Evolutionary conservation across 495 filamentous ascomycete genomes (phyloP).

Genomic region (Saxispiralis lemnorum): DNA sequence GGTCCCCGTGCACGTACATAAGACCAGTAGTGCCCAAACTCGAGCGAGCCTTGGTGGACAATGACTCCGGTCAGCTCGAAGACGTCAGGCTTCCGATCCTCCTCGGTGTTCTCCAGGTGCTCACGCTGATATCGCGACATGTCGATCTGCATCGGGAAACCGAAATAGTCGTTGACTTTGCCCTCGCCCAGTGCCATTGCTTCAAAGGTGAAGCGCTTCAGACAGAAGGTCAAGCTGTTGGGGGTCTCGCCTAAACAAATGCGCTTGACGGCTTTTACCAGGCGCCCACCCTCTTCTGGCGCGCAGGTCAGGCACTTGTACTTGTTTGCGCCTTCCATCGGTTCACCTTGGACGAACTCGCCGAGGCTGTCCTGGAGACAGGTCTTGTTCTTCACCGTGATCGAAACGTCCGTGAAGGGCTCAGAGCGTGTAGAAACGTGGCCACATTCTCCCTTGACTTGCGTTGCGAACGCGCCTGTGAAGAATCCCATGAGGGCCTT

Average conservation of each 20-base stretch:
- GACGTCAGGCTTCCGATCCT: slow-evolving; percentile 41
- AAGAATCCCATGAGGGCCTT: slow-evolving; percentile 68
- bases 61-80: slow-evolving; percentile 88
- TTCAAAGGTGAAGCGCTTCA: slow-evolving; percentile 95
- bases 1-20: slow-evolving; percentile 65
- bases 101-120: slow-evolving; percentile 50
- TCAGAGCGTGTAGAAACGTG: slow-evolving; percentile 86
- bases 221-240: slow-evolving; percentile 83
- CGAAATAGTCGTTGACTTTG: slow-evolving; percentile 92
- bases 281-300: slow-evolving; percentile 36
- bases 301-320: slow-evolving; percentile 90
- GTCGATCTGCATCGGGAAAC: slow-evolving; percentile 69
- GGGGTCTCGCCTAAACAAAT: slow-evolving; percentile 85
- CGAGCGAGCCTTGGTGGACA: slow-evolving; percentile 81
- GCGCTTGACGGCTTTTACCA: slow-evolving; percentile 85
- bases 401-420: slow-evolving; percentile 87
- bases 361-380: slow-evolving; percentile 71
- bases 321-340: slow-evolving; percentile 97
- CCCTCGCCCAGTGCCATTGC: slow-evolving; percentile 61
- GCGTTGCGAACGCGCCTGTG: slow-evolving; percentile 79
- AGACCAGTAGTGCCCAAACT: slow-evolving; percentile 95
- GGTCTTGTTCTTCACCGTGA: slow-evolving; percentile 87
- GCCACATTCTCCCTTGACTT: slow-evolving; percentile 82
- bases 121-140: slow-evolving; percentile 83
- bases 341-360: slow-evolving; percentile 87